Conservation (phyloP, 441 rosid species). For the Corymbia calophylla region DNA sequence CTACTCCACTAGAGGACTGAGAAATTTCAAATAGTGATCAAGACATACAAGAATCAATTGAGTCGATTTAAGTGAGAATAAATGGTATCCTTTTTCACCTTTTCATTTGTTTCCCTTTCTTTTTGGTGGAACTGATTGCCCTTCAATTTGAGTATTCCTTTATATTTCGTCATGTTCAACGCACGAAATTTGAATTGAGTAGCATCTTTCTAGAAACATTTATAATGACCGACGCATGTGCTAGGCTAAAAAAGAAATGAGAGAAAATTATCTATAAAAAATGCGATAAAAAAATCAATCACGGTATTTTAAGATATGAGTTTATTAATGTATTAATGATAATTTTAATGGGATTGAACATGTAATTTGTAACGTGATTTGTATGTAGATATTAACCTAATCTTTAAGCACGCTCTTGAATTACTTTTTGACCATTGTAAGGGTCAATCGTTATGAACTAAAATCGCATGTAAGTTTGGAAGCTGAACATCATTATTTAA, state of each 20-base stretch:
- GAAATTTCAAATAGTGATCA: too few species aligned
- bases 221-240: neutral
- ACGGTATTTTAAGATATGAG: neutral
- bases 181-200: too few species aligned
- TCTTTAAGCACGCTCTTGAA: neutral
- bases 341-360: fast-evolving
- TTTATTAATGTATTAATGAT: neutral
- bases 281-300: neutral
- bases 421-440: neutral
- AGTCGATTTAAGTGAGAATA: too few species aligned
- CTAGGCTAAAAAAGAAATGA: neutral
- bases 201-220: too few species aligned
- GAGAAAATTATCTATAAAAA: neutral
- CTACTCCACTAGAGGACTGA: too few species aligned
- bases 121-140: too few species aligned
- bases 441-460: neutral
- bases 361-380: neutral
- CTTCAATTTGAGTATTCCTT: too few species aligned
- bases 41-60: too few species aligned
- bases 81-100: too few species aligned
- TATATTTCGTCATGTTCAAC: too few species aligned
- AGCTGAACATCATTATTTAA: neutral
- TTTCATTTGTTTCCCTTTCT: too few species aligned
- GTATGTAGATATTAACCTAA: neutral
- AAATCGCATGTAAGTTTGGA: neutral